These are phyloP conservation scores for Coemansia sp. DNA, from an alignment of 192 early-diverging fungal genomes.

Conservation along the genomic window DNA sequence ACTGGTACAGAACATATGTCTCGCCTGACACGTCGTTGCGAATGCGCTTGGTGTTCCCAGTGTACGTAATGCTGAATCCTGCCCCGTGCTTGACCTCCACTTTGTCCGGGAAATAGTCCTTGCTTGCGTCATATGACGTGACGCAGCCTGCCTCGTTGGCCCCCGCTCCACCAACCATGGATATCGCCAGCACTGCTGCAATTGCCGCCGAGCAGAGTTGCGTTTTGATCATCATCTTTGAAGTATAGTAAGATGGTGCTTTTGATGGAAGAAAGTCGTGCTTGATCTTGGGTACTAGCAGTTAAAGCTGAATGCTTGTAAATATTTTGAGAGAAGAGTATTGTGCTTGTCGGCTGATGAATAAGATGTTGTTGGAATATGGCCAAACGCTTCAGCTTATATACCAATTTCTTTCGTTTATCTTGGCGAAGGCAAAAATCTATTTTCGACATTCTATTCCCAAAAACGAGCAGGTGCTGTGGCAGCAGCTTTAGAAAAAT, in stretches of 20 bases:
- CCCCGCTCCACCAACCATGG: slow-evolving; percentile 1
- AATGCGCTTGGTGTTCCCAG: slow-evolving; percentile 66
- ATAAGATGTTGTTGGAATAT: not conserved
- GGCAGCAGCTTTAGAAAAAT: too few species aligned
- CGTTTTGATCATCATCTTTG: slow-evolving; percentile 31
- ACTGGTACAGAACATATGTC: slow-evolving; percentile 70
- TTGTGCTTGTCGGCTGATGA: not conserved
- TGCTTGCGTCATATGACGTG: slow-evolving; percentile 22
- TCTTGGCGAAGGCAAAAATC: too few species aligned
- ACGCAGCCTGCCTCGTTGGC: slow-evolving; percentile 43
- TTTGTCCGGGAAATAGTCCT: slow-evolving; percentile 56
- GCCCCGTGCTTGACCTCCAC: slow-evolving; percentile 58
- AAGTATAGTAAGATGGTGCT: not conserved
- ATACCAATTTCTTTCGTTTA: not conserved
- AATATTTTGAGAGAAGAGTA: not conserved
- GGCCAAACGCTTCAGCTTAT: not conserved
- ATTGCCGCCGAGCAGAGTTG: slow-evolving; percentile 9
- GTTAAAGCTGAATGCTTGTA: not conserved
- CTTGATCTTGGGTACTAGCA: not conserved
- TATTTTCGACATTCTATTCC: too few species aligned
- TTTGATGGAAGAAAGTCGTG: not conserved
- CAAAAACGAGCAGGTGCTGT: too few species aligned
- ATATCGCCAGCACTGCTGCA: slow-evolving; percentile 17
- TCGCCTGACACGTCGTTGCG: slow-evolving; percentile 57
- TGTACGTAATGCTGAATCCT: slow-evolving; percentile 62